These are phyloP conservation scores for Bruguiera hainesii DNA, from an alignment of 441 rosid genomes.

Conservation along the genomic window DNA sequence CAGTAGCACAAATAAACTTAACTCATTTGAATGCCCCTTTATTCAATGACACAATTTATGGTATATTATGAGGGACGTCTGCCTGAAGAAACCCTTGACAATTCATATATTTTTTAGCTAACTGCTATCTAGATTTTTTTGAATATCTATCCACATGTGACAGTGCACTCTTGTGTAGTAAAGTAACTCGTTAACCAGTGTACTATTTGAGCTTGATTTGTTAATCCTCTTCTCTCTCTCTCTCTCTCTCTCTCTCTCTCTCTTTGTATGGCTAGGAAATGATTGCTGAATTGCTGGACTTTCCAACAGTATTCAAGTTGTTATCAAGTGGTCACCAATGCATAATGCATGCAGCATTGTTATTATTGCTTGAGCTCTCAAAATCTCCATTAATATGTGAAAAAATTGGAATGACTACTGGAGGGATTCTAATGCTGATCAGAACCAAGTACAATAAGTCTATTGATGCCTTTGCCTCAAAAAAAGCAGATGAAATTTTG, in stretches of 20 bases:
- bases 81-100: too few species aligned
- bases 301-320: slow-evolving; percentile 46
- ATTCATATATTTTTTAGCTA: too few species aligned
- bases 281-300: slow-evolving; percentile 44
- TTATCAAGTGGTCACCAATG: slow-evolving; percentile 63
- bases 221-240: background rate
- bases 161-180: too few species aligned
- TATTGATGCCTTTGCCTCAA: slow-evolving; percentile 50
- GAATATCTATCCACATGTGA: too few species aligned
- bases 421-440: slow-evolving; percentile 74
- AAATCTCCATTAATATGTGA: slow-evolving; percentile 40
- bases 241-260: background rate
- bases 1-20: too few species aligned
- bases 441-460: slow-evolving; percentile 51
- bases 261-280: slow-evolving; percentile 49
- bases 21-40: too few species aligned
- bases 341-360: slow-evolving; percentile 49
- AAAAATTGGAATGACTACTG: slow-evolving; percentile 57
- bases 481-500: slow-evolving; percentile 57
- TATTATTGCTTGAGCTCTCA: slow-evolving; percentile 68
- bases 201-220: background rate
- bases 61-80: too few species aligned
- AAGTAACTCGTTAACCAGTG: too few species aligned
- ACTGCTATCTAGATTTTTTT: too few species aligned
- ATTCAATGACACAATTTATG: too few species aligned